A percentile compares a stretch with the other conserved stretches of the same genome.
Evolutionary conservation across 495 filamentous ascomycete species (phyloP).

Genomic region (Talaromyces adpressus): DNA sequence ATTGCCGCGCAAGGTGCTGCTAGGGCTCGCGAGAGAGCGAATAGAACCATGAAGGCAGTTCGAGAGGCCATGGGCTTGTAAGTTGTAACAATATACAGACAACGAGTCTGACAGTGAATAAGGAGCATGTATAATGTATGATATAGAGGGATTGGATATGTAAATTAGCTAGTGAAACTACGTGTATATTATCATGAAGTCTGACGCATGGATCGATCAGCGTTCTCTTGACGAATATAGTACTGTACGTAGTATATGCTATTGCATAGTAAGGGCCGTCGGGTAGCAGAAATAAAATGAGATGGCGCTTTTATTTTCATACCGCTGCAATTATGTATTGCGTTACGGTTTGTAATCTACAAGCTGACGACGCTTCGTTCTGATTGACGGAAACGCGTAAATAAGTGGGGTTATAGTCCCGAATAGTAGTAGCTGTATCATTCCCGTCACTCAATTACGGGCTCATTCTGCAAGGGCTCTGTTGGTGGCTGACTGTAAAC

Average conservation of each 20-base stretch:
- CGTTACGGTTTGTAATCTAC: background rate
- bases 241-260: no score
- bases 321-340: background rate
- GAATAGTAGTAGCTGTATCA: background rate
- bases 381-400: background rate
- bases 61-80: constrained; percentile 56
- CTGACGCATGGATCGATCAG: background rate
- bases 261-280: background rate
- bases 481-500: background rate
- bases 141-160: background rate
- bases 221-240: background rate
- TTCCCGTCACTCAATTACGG: background rate
- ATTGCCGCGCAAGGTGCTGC: constrained; percentile 53
- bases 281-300: no score
- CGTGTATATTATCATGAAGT: background rate
- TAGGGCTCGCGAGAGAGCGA: constrained; percentile 57
- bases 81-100: constrained; percentile 27
- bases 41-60: constrained; percentile 58
- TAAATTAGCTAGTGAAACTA: background rate
- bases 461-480: background rate
- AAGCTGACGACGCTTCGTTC: background rate
- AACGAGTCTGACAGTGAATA: background rate
- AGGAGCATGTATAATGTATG: background rate
- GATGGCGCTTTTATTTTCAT: no score
- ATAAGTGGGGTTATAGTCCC: background rate